Base-by-base conservation (phyloP, 2,329 filamentous ascomycete species). In the Zopfia rhizophila region DNA sequence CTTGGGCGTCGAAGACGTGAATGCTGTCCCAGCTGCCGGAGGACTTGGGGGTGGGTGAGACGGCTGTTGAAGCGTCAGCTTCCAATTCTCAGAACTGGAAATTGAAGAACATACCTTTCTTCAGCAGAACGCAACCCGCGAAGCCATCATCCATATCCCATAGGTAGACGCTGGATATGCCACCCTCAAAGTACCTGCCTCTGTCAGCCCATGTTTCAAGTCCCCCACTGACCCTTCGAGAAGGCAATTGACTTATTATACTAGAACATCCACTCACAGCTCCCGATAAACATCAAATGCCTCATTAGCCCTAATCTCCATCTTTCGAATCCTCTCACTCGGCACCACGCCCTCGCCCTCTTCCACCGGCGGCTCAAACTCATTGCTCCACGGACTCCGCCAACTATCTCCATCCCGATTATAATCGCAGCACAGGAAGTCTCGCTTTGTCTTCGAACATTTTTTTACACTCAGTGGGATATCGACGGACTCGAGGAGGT, bases 111-210 rank as follows among this genome's bases (percentile, higher is more conserved):
- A 60, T 75, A 90, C 90, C 85, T 77, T 99, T 99, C 82, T 99
- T 99, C 66, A 99, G 76, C 62, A 99, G 75, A 44, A 99, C 92
- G 2, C 97, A 94, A 1, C 94, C 94, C 0, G 94, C 94, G 70
- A 99, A 99, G 7, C 94, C 94, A 73, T 99, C 94, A 63, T 99
- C 94, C 70, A 97, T 77, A 70, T 97, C 94, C 94, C 94, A 99
- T 54, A 99, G 90, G 75, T 99, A 99, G 27, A 97, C 94, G 68
- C 90, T 95, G 60, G 90, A 94, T 50, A 96, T 90, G 19, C 94
- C 93, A 3, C 94, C 94, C 77, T 97, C 94, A 69, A 96, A 96
- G 77, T 96, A 99, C 64, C 77, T 79, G 56, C 27, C 29, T 43
- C 13, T 19, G 52, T 68, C 54, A 70, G 65, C 58, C 36, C 30